Base-by-base conservation (phyloP, 495 filamentous ascomycete species). In the Trypethelium eluteriae region DNA sequence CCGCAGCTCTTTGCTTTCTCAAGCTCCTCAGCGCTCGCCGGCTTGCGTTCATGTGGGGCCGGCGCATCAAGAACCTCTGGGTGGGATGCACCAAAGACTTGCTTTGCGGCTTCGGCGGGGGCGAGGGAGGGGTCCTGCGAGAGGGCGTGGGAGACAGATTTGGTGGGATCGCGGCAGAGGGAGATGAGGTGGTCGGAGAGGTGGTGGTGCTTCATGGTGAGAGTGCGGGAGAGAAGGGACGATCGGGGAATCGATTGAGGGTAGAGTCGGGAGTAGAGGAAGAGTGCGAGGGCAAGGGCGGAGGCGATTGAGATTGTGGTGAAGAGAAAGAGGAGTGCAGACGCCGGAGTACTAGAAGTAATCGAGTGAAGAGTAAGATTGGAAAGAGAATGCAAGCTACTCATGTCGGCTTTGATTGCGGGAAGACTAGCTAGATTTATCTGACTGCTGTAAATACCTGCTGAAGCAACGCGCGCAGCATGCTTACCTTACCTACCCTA, bases 1-100 rank as follows among this genome's bases (percentile, higher is more conserved):
- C 89, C 89, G 73, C 88, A 91, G 68, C 77, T 71, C 1, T 74
- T 70, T 5, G 86, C 85, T 61, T 74, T 79, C 47, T 82, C 72
- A 18, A 88, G 72, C 56, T 84, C 80, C 46, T 82, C 75, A 3
- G 73, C 41, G 2, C 74, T 65, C 3, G 76, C 68, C 2, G 63
- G 49, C 11, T 70, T 67, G 61, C 77, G 71, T 0, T 66, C 10
- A 53, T 72, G 57, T 39, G 66, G 41, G 11, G 61, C 67, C 68
- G 47, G 18, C 32, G 46, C 64, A 62, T 64, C 68, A 63, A 72
- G 70, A 14, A 62, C 70, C 59, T 38, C 65, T 25, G 64, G 44
- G 3, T 46, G 50, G 11, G 66, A 38, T 38, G 71, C 36, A 5
- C 80, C 80, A 67, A 82, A 88, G 0, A 90, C 75, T 62, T 76